Evolutionary conservation across 2,329 filamentous ascomycete genomes (phyloP), one percentile per base, ranked within the genome.

Genomic region (Diplodia mutila): DNA sequence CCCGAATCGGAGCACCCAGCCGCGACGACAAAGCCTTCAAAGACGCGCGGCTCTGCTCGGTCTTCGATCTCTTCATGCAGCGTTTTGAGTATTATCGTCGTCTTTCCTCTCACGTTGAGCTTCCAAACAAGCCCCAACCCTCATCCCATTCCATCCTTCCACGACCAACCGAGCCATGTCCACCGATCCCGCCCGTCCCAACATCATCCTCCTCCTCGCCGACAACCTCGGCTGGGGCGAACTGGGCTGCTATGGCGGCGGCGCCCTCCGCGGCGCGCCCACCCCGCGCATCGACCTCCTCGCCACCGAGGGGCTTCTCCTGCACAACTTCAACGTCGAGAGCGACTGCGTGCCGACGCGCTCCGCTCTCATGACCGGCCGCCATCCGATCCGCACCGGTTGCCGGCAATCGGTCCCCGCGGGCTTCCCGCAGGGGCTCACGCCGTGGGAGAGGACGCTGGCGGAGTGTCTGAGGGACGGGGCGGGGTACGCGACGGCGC

Each of bases 251-350:
- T 55, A 55, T 5, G 52, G 52, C 21, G 52, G 52, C n/a, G 52
- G 52, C 8, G 29, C 23, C 8, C 32, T 57, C 6, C 53, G 53
- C 12, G 53, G 53, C 5, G 53, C 53, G 12, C 25, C 53, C 1
- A 57, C 53, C 0, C 53, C 53, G 1, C 53, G 53, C 32, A 57
- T 57, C 53, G 53, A 57, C 53, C 14, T 12, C n/a, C 21, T 57
- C 53, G 53, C 53, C 8, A 39, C 53, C 18, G n/a, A 21, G 12
- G 53, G 53, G 2, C 53, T 57, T 12, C 32, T 57, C 11, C 21
- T 57, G 2, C 53, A 57, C 53, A 57, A 57, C 53, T 57, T 57
- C 53, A 57, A 57, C 53, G 53, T 57, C 53, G 53, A 57, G 34
- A 57, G 53, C 32, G 53, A 57, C 53, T 37, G 53, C 32, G 53